Evolutionary conservation across 176 grass and related monocot genomes (phyloP).

Genomic region (Secale cereale): DNA sequence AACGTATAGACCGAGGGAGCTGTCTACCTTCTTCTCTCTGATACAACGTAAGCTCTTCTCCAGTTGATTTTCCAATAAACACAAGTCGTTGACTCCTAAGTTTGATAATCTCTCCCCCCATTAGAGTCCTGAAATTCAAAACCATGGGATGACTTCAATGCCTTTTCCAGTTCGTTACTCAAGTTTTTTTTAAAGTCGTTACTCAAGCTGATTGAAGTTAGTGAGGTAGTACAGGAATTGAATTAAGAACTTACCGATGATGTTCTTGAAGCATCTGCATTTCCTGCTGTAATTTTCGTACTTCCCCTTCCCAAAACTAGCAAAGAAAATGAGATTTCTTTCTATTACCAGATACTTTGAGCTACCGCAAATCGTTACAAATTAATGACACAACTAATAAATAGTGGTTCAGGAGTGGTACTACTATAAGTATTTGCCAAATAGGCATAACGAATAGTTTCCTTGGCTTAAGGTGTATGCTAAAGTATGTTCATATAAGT

Average conservation of each 20-base stretch:
- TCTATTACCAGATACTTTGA: not conserved
- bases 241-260: not conserved
- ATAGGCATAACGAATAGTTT: not conserved
- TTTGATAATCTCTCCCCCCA: not conserved
- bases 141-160: not conserved
- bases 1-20: not conserved
- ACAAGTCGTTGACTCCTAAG: not conserved
- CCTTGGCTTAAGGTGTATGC: not conserved
- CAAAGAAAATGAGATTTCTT: not conserved
- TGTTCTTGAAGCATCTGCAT: not conserved
- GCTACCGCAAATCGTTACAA: not conserved
- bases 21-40: not conserved
- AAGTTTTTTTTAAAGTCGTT: not conserved
- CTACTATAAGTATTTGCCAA: not conserved
- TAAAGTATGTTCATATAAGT: not conserved
- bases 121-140: not conserved
- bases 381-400: not conserved
- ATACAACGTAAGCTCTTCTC: not conserved
- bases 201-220: not conserved
- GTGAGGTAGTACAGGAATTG: not conserved
- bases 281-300: not conserved
- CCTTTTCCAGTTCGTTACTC: not conserved
- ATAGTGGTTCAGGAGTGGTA: not conserved
- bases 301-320: not conserved
- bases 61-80: not conserved